phyloP scores from a whole-genome alignment of 2,329 filamentous ascomycete species.

The Verticillium tricorpus region DNA sequence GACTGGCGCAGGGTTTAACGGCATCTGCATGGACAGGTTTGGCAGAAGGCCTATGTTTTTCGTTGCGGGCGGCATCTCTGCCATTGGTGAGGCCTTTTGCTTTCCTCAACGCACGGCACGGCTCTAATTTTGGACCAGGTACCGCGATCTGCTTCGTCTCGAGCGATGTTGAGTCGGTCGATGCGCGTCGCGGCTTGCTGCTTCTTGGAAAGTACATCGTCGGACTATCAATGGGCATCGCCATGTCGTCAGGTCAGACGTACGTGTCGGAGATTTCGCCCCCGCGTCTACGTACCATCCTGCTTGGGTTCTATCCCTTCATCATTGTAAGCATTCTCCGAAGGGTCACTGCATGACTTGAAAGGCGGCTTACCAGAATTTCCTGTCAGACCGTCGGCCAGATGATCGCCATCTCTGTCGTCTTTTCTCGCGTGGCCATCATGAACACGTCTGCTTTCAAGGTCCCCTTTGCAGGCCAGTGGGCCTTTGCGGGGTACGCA shows the following conservation, averaged over 20 bases:
- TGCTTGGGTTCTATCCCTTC: neutral
- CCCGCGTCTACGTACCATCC: neutral
- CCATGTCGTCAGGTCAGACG: neutral
- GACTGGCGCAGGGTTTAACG: neutral
- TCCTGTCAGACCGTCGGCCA: neutral
- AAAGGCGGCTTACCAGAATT: neutral
- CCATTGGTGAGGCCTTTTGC: neutral
- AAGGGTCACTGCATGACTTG: neutral
- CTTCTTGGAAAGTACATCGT: neutral
- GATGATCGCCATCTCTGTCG: neutral
- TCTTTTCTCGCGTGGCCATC: neutral
- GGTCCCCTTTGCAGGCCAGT: constrained; percentile 5
- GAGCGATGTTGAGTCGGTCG: neutral
- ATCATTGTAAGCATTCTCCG: neutral
- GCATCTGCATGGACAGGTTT: neutral
- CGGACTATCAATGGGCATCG: neutral
- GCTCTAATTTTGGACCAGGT: neutral
- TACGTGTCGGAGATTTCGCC: neutral
- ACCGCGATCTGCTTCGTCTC: neutral
- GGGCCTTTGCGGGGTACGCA: constrained; percentile 3
- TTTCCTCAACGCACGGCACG: neutral
- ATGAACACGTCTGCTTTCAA: neutral
- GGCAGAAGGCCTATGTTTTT: neutral
- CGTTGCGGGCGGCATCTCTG: neutral
- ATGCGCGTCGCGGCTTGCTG: neutral